Evolutionary conservation across 495 filamentous ascomycete species (phyloP).

Genomic region (Hypoxylon fuscum): DNA sequence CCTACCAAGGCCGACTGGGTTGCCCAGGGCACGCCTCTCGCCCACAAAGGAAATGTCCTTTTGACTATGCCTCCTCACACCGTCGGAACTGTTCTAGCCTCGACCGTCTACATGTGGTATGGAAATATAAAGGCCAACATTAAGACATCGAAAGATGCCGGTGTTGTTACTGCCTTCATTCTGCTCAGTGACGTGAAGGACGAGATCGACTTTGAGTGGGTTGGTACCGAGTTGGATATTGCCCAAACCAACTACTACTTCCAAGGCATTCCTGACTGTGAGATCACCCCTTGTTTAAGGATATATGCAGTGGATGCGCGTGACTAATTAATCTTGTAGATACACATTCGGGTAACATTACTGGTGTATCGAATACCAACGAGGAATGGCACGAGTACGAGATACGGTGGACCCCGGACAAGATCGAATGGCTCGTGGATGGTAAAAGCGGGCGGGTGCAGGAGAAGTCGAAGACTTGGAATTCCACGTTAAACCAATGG

Average conservation of each 20-base stretch:
- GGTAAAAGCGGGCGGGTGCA: conserved; percentile 76
- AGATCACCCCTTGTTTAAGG: conserved; percentile 47
- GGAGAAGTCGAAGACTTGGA: conserved; percentile 81
- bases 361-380: conserved; percentile 75
- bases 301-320: background rate
- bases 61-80: conserved; percentile 87
- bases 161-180: conserved; percentile 97
- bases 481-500: conserved; percentile 82
- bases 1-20: conserved; percentile 84
- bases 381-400: conserved; percentile 88
- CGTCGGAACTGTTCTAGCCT: conserved; percentile 86
- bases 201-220: conserved; percentile 96
- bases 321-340: conserved; percentile 61
- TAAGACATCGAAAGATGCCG: conserved; percentile 83
- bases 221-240: conserved; percentile 78
- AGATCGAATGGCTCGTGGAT: conserved; percentile 86
- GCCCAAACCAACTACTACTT: conserved; percentile 97
- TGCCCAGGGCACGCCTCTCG: conserved; percentile 75
- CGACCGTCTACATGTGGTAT: conserved; percentile 95
- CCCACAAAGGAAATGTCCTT: conserved; percentile 70
- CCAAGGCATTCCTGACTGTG: conserved; percentile 93
- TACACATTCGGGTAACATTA: conserved; percentile 73
- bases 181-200: conserved; percentile 94
- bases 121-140: conserved; percentile 87
- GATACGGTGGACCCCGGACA: conserved; percentile 89